These are phyloP conservation scores for Chrysochromulina tobinii DNA, from an alignment of 78 protist species.

Conservation along the genomic window DNA sequence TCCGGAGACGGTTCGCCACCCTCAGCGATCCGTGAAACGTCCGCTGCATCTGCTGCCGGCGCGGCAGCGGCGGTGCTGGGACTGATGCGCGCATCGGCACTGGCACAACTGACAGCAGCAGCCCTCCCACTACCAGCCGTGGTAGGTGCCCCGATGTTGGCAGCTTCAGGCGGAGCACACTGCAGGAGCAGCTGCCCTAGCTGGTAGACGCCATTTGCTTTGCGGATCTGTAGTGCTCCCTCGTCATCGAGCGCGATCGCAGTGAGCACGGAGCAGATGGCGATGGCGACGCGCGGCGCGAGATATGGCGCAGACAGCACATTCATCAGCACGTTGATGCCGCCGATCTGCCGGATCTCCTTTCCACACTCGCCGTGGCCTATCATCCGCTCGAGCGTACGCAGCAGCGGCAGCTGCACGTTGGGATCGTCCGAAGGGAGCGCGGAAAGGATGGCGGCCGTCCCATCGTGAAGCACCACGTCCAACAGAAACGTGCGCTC, in stretches of 20 bases:
- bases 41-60: not conserved
- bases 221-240: conserved; percentile 14
- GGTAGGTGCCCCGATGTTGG: not conserved
- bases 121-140: no score
- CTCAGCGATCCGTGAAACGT: no score
- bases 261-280: not conserved
- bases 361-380: not conserved
- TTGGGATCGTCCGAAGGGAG: not conserved
- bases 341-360: conserved; percentile 33
- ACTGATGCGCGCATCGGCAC: no score
- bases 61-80: not conserved
- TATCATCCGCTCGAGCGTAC: not conserved
- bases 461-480: not conserved
- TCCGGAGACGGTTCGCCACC: not conserved
- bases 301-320: not conserved
- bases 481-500: not conserved
- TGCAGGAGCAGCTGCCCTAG: not conserved
- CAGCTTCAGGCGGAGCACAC: no score
- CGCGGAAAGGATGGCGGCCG: not conserved
- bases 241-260: conserved; percentile 23
- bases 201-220: conserved; percentile 21
- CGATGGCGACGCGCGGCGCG: conserved; percentile 5
- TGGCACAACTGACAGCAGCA: no score
- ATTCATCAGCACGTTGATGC: conserved; percentile 23
- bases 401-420: not conserved